A percentile compares a stretch with the other conserved stretches of the same genome.
Conservation (phyloP, 2,329 filamentous ascomycete species). For the Exophiala spinifera region DNA sequence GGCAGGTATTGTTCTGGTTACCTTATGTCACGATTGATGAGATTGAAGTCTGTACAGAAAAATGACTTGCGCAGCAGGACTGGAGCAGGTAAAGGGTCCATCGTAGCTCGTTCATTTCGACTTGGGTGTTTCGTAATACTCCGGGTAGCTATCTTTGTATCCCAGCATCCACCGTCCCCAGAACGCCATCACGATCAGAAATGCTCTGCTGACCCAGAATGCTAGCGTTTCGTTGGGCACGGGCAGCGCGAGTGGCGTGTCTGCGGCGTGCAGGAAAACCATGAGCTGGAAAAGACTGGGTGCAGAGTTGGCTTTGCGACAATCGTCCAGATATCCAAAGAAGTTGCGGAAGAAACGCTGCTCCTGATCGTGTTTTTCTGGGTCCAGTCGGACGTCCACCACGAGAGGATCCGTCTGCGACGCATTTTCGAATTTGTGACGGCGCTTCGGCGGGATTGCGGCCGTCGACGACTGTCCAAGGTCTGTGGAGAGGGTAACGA, state of each 20-base stretch:
- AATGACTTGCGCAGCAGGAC: too few species aligned
- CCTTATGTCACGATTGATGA: too few species aligned
- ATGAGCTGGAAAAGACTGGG: slow-evolving; percentile 27
- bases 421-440: slow-evolving; percentile 24
- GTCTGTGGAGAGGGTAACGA: slow-evolving; percentile 12
- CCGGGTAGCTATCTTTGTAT: slow-evolving; percentile 7
- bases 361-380: slow-evolving; percentile 22
- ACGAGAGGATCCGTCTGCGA: slow-evolving; percentile 16
- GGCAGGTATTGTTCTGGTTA: too few species aligned
- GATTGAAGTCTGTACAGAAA: too few species aligned
- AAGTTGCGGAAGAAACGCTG: slow-evolving; percentile 27
- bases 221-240: neutral
- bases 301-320: slow-evolving; percentile 7
- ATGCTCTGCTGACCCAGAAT: slow-evolving; percentile 4
- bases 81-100: too few species aligned
- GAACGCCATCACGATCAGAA: neutral
- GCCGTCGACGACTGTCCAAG: neutral
- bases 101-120: neutral
- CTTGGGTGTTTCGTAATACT: slow-evolving; percentile 4
- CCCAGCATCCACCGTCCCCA: slow-evolving; percentile 6
- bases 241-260: slow-evolving; percentile 21
- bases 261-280: slow-evolving; percentile 20
- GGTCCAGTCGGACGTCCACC: slow-evolving; percentile 26
- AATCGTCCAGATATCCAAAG: slow-evolving; percentile 28
- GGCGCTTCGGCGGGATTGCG: neutral